Percentiles rank a stretch among this genome's conserved stretches.
Conservation (phyloP, 345 rosid genomes). For the Lepidium didymum region DNA sequence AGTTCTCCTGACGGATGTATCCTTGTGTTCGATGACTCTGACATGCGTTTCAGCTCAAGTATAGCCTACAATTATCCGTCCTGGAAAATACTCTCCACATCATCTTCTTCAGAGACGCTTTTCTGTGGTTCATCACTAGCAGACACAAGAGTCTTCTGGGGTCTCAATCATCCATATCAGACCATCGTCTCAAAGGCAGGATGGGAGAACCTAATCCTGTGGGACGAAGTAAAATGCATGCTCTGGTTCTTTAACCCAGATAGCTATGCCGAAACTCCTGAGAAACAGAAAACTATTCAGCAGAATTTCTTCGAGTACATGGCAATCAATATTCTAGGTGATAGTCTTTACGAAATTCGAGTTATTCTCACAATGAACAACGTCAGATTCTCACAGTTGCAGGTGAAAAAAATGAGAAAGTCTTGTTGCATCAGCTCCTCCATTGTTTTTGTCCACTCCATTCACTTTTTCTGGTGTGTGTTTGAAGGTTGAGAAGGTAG, state of each 20-base stretch:
- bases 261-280: constrained; percentile 40
- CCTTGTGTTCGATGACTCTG: constrained; percentile 66
- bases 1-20: constrained; percentile 39
- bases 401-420: constrained; percentile 40
- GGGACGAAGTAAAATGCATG: constrained; percentile 59
- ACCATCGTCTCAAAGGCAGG: constrained; percentile 47
- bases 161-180: constrained; percentile 54
- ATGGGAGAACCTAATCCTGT: constrained; percentile 44
- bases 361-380: constrained; percentile 73
- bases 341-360: constrained; percentile 40
- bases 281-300: constrained; percentile 38
- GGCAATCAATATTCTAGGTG: constrained; percentile 60
- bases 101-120: constrained; percentile 42
- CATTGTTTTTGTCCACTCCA: not conserved
- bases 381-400: constrained; percentile 59
- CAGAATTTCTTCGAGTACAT: constrained; percentile 67
- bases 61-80: constrained; percentile 50
- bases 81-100: constrained; percentile 49
- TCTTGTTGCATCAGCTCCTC: not conserved
- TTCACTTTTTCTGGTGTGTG: not conserved
- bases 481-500: constrained; percentile 68
- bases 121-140: constrained; percentile 34
- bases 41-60: constrained; percentile 53
- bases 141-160: constrained; percentile 57
- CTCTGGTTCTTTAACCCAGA: constrained; percentile 68